phyloP scores from a whole-genome alignment of 2,329 filamentous ascomycete species.

The Cladophialophora exuberans region DNA sequence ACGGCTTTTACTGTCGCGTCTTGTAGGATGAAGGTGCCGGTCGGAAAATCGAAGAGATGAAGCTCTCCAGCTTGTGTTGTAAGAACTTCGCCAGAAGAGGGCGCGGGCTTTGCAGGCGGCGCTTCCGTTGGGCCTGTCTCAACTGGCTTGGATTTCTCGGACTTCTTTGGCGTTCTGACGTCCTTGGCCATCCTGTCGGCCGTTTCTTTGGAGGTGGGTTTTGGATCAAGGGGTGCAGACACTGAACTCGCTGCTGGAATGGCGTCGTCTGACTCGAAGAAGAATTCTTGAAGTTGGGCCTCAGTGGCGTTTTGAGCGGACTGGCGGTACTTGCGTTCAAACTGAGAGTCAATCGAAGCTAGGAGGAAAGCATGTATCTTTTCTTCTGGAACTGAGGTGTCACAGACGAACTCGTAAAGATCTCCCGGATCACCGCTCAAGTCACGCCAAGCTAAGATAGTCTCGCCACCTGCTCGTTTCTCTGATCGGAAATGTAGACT shows the following conservation, averaged over 20 bases:
- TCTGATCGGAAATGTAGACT: slow-evolving; percentile 84
- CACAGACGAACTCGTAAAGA: slow-evolving; percentile 97
- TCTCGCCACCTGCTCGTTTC: slow-evolving; percentile 76
- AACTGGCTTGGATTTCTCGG: slow-evolving; percentile 38
- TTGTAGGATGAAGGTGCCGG: slow-evolving; percentile 81
- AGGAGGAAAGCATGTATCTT: slow-evolving; percentile 81
- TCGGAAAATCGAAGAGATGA: slow-evolving; percentile 89
- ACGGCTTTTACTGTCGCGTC: slow-evolving; percentile 74
- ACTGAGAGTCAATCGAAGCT: slow-evolving; percentile 89
- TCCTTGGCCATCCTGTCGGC: slow-evolving; percentile 50
- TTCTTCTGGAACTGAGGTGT: slow-evolving; percentile 67
- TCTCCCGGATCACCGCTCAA: slow-evolving; percentile 91
- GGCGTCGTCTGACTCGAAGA: slow-evolving; percentile 67
- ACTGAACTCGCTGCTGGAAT: slow-evolving; percentile 64
- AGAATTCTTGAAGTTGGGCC: slow-evolving; percentile 78
- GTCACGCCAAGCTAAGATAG: slow-evolving; percentile 91
- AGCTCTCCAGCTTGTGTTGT: slow-evolving; percentile 78
- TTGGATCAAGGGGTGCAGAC: slow-evolving; percentile 49
- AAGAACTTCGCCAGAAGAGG: slow-evolving; percentile 72
- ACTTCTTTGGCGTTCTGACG: slow-evolving; percentile 46
- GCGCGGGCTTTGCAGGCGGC: slow-evolving; percentile 63
- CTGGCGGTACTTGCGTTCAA: slow-evolving; percentile 91
- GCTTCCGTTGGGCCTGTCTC: slow-evolving; percentile 58
- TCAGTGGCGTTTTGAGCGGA: slow-evolving; percentile 79
- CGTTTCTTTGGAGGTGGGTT: slow-evolving; percentile 46